phyloP scores from a whole-genome alignment of 106 monocot species.

The Dendrobium officinale region DNA sequence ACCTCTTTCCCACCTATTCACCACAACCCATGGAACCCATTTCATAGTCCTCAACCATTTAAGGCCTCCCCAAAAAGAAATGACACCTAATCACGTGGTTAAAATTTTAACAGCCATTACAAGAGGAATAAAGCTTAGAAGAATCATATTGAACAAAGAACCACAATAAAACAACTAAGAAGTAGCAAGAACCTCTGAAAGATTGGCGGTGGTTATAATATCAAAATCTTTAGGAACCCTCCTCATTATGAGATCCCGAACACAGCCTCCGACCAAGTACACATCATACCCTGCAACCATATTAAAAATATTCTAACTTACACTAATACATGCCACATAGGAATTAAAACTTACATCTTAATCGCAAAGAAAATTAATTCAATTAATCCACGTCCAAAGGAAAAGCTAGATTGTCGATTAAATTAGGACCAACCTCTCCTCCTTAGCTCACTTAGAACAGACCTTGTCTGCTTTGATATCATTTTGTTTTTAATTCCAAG shows the following conservation, averaged over 20 bases:
- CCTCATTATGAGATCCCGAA: conserved; percentile 77
- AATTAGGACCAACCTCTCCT: conserved; percentile 53
- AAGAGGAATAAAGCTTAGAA: background rate
- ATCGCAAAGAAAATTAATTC: background rate
- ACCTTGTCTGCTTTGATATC: conserved; percentile 62
- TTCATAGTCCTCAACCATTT: too few relatives aligned
- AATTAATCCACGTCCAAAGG: background rate
- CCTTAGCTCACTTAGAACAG: conserved; percentile 58
- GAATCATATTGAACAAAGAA: background rate
- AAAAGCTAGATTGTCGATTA: background rate
- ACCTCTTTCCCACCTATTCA: too few relatives aligned
- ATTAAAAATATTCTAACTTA: background rate
- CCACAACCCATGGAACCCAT: too few relatives aligned
- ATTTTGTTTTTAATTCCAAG: conserved; percentile 67
- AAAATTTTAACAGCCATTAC: background rate
- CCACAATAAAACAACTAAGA: background rate
- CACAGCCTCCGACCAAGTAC: conserved; percentile 92
- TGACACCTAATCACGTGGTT: background rate
- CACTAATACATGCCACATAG: background rate
- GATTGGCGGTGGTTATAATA: conserved; percentile 83
- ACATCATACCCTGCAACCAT: conserved; percentile 68
- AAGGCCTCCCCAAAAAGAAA: background rate
- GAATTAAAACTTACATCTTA: conserved; percentile 23
- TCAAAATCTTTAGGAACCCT: conserved; percentile 92
- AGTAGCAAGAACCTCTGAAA: conserved; percentile 51